These are phyloP conservation scores for Gilbertella persicaria DNA, from an alignment of 371 early-diverging fungal species.

Conservation along the genomic window DNA sequence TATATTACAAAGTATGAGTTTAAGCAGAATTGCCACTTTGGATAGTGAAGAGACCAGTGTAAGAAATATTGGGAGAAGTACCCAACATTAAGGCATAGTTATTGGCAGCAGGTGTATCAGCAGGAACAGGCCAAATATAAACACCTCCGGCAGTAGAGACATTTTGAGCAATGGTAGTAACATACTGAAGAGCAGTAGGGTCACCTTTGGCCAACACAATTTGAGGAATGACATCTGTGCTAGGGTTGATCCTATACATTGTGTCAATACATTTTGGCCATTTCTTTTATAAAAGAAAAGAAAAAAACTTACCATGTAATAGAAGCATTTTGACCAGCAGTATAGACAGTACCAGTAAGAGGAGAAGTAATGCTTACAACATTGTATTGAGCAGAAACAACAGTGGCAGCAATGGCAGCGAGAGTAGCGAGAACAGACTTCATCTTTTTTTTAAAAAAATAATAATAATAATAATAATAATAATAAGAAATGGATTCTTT, in stretches of 20 bases:
- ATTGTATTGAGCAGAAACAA: conserved; percentile 25
- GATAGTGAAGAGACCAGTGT: conserved; percentile 29
- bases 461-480: background rate
- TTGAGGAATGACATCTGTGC: conserved; percentile 17
- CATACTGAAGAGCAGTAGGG: conserved; percentile 16
- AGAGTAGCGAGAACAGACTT: conserved; percentile 7
- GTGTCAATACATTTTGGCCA: background rate
- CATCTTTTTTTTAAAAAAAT: conserved; percentile 5
- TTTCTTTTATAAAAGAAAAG: background rate
- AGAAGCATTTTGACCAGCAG: conserved; percentile 30
- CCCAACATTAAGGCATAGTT: conserved; percentile 31
- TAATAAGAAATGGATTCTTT: background rate
- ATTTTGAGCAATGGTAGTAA: conserved; percentile 12
- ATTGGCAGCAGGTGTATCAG: conserved; percentile 14
- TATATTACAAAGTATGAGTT: conserved; percentile 7
- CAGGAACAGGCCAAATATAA: conserved; percentile 25
- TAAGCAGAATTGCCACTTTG: conserved; percentile 4
- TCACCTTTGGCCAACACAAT: conserved; percentile 25
- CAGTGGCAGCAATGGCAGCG: conserved; percentile 21
- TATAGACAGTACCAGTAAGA: conserved; percentile 29
- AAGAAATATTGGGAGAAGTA: conserved; percentile 26
- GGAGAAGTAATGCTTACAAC: conserved; percentile 36
- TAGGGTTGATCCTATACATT: conserved; percentile 17
- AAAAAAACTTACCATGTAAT: conserved; percentile 28
- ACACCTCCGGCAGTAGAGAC: conserved; percentile 12